These are phyloP conservation scores for Chaetomium olivaceum DNA, from an alignment of 2,329 filamentous ascomycete genomes.

Conservation along the genomic window DNA sequence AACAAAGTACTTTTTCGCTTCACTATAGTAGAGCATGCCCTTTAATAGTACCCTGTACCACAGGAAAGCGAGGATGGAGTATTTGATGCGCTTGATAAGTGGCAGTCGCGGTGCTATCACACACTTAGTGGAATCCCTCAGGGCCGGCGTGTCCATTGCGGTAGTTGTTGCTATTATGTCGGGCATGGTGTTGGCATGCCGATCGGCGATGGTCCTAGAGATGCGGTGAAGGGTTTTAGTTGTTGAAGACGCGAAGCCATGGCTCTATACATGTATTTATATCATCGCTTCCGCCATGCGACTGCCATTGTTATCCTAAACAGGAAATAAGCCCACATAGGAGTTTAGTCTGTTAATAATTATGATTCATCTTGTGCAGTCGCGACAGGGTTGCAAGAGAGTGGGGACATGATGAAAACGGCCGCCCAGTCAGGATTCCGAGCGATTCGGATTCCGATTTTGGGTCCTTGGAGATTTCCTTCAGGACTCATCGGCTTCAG, in stretches of 20 bases:
- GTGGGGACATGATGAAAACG: too few species aligned
- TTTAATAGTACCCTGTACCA: neutral
- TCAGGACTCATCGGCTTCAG: too few species aligned
- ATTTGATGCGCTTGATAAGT: conserved; percentile 2
- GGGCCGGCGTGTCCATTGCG: neutral
- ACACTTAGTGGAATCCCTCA: neutral
- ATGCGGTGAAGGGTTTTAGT: neutral
- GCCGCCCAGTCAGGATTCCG: too few species aligned
- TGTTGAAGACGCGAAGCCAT: neutral
- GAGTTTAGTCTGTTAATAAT: neutral
- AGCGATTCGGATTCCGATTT: too few species aligned
- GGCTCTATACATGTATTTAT: neutral
- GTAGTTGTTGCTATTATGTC: neutral
- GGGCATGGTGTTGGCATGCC: neutral
- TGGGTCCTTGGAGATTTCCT: too few species aligned
- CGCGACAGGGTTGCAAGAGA: neutral
- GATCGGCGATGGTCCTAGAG: too few species aligned
- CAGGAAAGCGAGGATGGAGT: neutral
- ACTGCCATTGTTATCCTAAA: neutral
- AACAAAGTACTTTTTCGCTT: conserved; percentile 4
- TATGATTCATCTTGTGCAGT: neutral
- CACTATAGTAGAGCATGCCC: neutral
- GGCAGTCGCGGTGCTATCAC: neutral
- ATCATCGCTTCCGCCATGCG: neutral
- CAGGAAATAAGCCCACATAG: neutral